A percentile compares a stretch with the other conserved stretches of the same genome.
Conservation (phyloP, 495 filamentous ascomycete genomes). For the Aspergillus sclerotioniger region DNA sequence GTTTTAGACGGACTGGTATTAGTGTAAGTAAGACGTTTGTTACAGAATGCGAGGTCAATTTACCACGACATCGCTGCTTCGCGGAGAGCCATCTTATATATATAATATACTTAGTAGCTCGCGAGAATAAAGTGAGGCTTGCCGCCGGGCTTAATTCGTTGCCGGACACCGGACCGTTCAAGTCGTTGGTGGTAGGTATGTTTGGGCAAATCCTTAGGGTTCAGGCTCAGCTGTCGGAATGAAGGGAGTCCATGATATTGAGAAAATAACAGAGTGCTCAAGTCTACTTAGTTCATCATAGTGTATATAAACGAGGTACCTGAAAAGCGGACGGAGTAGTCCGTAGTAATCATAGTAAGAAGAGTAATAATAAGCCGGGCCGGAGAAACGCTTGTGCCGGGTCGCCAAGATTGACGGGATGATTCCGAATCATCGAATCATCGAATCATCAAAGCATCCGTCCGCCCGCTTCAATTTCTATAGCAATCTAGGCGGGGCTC, state of each 20-base stretch:
- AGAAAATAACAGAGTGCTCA: too few species aligned
- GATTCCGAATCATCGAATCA: conserved; percentile 20
- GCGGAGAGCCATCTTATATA: background rate
- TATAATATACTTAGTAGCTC: too few species aligned
- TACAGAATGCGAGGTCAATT: background rate
- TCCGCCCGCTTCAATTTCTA: conserved; percentile 24
- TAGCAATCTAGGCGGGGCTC: conserved; percentile 14
- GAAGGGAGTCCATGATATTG: background rate
- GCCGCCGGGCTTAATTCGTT: background rate
- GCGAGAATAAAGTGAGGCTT: background rate
- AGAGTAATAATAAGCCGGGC: too few species aligned
- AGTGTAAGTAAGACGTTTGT: background rate
- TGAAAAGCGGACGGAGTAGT: background rate
- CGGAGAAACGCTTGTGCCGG: conserved; percentile 17
- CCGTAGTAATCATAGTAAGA: too few species aligned
- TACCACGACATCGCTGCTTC: background rate
- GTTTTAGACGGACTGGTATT: background rate
- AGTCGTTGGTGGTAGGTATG: conserved; percentile 3
- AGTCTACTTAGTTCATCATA: background rate
- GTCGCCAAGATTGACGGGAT: conserved; percentile 21
- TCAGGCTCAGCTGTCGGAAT: conserved; percentile 24
- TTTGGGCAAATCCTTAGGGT: conserved; percentile 24
- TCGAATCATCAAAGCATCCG: conserved; percentile 19
- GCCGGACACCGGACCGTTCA: conserved; percentile 8
- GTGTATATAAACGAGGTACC: background rate